A percentile compares a stretch with the other conserved stretches of the same genome.
These are phyloP conservation scores for Phialocephala sp. DNA, from an alignment of 2,329 filamentous ascomycete genomes.

Conservation along the genomic window DNA sequence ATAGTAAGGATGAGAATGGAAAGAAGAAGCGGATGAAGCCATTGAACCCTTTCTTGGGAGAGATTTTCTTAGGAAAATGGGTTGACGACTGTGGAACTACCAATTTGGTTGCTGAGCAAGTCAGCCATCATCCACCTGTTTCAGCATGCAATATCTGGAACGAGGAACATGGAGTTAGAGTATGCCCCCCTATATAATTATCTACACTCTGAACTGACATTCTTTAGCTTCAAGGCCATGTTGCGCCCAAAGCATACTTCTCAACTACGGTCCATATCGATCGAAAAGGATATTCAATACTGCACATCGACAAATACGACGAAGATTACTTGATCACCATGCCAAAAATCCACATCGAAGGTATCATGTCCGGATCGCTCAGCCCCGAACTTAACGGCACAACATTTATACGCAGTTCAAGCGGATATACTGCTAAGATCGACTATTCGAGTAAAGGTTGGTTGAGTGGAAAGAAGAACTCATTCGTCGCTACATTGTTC, in stretches of 20 bases:
- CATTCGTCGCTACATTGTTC: slow-evolving; percentile 78
- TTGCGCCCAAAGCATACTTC: slow-evolving; percentile 94
- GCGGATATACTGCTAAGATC: slow-evolving; percentile 85
- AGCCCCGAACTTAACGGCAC: slow-evolving; percentile 88
- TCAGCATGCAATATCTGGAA: slow-evolving; percentile 95
- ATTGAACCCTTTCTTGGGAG: slow-evolving; percentile 91
- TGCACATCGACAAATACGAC: slow-evolving; percentile 68
- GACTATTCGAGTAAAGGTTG: slow-evolving; percentile 93
- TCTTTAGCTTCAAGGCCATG: slow-evolving; percentile 75
- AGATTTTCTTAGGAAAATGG: slow-evolving; percentile 92
- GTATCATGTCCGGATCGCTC: slow-evolving; percentile 81
- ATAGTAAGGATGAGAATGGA: slow-evolving; percentile 67
- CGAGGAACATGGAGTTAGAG: slow-evolving; percentile 72
- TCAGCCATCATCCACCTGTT: slow-evolving; percentile 90
- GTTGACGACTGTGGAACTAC: slow-evolving; percentile 81
- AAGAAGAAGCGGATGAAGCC: slow-evolving; percentile 92
- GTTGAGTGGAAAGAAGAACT: slow-evolving; percentile 94
- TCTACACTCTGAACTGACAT: slow-evolving; percentile 11
- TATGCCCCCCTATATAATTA: slow-evolving; percentile 21
- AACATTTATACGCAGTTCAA: slow-evolving; percentile 84
- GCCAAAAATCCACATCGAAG: slow-evolving; percentile 89
- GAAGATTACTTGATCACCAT: slow-evolving; percentile 86
- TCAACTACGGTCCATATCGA: slow-evolving; percentile 92
- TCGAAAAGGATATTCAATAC: slow-evolving; percentile 86
- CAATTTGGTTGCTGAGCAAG: slow-evolving; percentile 89